phyloP scores from a whole-genome alignment of 179 eudicot species.

The Silene coronaria region DNA sequence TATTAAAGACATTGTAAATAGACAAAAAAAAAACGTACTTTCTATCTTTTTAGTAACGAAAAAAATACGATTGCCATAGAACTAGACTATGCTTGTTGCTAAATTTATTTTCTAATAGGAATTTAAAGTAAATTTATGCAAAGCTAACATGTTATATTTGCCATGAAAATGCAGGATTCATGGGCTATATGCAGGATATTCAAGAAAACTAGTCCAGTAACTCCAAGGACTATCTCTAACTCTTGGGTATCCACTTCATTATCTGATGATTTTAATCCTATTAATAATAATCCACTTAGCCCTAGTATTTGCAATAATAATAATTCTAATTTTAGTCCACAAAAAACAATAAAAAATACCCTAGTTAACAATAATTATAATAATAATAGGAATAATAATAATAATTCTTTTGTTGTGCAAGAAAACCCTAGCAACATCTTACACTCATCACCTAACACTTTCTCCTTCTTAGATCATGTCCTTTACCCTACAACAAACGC shows the following conservation, averaged over 20 bases:
- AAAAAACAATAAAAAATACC: conserved; percentile 18
- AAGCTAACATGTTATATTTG: neutral
- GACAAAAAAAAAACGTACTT: too few relatives aligned
- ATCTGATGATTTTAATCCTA: conserved; percentile 27
- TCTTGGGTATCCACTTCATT: conserved; percentile 59
- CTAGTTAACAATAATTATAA: neutral
- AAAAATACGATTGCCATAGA: too few relatives aligned
- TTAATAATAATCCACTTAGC: neutral
- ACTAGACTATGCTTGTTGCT: too few relatives aligned
- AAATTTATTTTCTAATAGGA: too few relatives aligned
- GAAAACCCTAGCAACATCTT: conserved; percentile 8
- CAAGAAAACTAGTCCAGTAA: conserved; percentile 65
- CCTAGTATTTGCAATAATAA: conserved; percentile 14
- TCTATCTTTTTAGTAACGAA: too few relatives aligned
- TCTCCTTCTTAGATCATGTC: conserved; percentile 33
- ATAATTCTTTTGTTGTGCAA: conserved; percentile 9
- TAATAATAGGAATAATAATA: neutral
- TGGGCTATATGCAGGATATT: conserved; percentile 97
- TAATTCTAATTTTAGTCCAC: conserved; percentile 26
- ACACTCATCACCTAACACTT: conserved; percentile 27
- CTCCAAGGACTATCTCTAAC: conserved; percentile 58
- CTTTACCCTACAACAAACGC: conserved; percentile 20
- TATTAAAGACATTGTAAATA: too few relatives aligned
- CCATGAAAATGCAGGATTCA: conserved; percentile 50
- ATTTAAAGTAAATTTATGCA: neutral